Evolutionary conservation across 1,284 basidiomycete genomes (phyloP).

Genomic region (Inonotus obliquus): DNA sequence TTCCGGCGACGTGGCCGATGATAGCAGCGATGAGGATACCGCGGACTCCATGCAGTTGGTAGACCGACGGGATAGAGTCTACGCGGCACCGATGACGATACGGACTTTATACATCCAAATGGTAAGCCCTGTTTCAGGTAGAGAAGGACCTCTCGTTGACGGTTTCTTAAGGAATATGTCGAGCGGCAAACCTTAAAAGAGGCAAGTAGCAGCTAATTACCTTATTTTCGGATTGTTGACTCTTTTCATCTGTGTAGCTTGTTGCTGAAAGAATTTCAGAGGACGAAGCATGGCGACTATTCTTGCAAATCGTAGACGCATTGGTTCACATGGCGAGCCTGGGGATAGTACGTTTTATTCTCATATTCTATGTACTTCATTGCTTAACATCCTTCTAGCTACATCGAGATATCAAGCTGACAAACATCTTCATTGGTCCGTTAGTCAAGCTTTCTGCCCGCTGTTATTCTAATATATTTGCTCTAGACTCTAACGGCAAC

Average conservation of each 20-base stretch:
- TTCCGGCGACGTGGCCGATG: constrained; percentile 30
- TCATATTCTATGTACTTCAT: background rate
- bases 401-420: constrained; percentile 90
- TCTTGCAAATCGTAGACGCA: constrained; percentile 91
- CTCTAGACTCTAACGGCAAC: constrained; percentile 77
- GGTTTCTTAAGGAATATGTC: constrained; percentile 69
- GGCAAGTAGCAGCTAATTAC: constrained; percentile 34
- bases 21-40: constrained; percentile 38
- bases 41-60: constrained; percentile 13
- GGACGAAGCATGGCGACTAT: constrained; percentile 85
- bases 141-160: constrained; percentile 9
- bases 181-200: constrained; percentile 81
- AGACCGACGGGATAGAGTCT: constrained; percentile 5
- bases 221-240: background rate
- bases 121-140: constrained; percentile 36
- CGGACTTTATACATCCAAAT: constrained; percentile 87
- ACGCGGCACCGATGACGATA: constrained; percentile 40
- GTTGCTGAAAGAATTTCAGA: constrained; percentile 78
- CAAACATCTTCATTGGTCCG: constrained; percentile 88
- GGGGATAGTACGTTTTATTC: constrained; percentile 58
- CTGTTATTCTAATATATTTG: background rate
- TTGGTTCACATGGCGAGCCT: constrained; percentile 86
- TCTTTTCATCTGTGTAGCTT: constrained; percentile 38
- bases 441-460: background rate
- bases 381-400: constrained; percentile 38